Percentiles rank a stretch among this genome's conserved stretches.
Evolutionary conservation across 495 filamentous ascomycete species (phyloP).

Genomic region (Choiromyces venosus): DNA sequence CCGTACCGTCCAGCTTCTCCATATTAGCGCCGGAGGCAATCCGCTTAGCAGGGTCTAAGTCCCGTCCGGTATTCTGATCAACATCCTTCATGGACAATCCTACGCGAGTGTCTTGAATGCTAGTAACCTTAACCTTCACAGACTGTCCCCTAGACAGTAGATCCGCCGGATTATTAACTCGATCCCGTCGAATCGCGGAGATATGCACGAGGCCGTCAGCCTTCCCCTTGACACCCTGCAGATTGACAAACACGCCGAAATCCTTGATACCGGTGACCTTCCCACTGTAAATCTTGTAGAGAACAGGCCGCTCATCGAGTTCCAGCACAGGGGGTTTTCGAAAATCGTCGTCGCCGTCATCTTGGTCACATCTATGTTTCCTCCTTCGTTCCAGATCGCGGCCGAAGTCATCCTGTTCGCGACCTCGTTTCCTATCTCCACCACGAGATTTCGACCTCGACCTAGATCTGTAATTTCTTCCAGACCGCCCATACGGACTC

Average conservation of each 20-base stretch:
- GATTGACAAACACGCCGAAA: conserved; percentile 91
- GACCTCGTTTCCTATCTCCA: conserved; percentile 49
- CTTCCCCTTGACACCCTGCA: conserved; percentile 74
- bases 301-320: conserved; percentile 67
- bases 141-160: conserved; percentile 71
- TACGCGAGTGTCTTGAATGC: conserved; percentile 71
- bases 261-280: conserved; percentile 86
- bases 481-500: conserved; percentile 19
- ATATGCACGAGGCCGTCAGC: conserved; percentile 93
- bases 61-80: conserved; percentile 81
- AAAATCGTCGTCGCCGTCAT: conserved; percentile 59
- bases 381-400: conserved; percentile 47
- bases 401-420: conserved; percentile 45
- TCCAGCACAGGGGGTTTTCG: conserved; percentile 68
- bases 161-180: conserved; percentile 89
- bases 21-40: conserved; percentile 90
- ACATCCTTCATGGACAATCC: conserved; percentile 96
- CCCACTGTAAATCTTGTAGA: conserved; percentile 88
- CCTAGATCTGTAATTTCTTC: conserved; percentile 45
- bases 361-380: conserved; percentile 47
- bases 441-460: conserved; percentile 48
- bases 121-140: conserved; percentile 89
- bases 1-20: conserved; percentile 64
- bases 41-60: conserved; percentile 72
- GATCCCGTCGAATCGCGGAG: conserved; percentile 81